These are phyloP conservation scores for Dacryopinax primogenitus DNA, from an alignment of 768 basidiomycete species.

Conservation along the genomic window DNA sequence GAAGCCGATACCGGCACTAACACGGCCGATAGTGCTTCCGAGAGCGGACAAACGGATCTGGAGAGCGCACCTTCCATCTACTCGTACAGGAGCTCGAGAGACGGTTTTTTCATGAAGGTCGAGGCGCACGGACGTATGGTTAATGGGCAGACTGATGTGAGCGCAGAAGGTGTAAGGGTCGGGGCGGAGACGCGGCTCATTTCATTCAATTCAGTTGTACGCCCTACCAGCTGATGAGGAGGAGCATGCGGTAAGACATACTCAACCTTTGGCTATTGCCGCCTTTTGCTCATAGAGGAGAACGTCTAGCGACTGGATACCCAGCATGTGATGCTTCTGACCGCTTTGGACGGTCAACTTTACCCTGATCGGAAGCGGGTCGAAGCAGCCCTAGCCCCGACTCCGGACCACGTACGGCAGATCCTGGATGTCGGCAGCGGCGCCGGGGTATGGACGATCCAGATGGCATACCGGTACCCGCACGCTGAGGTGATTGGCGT, in stretches of 20 bases:
- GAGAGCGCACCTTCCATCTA: conserved; percentile 8
- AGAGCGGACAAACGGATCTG: conserved; percentile 6
- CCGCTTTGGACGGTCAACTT: background rate
- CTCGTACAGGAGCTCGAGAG: conserved; percentile 8
- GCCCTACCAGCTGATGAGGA: conserved; percentile 2
- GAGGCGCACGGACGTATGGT: conserved; percentile 3
- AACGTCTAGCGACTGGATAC: background rate
- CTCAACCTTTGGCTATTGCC: background rate
- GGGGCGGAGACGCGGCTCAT: background rate
- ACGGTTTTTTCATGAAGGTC: conserved; percentile 7
- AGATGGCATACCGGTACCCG: conserved; percentile 15
- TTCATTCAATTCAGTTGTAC: background rate
- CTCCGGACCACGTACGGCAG: background rate
- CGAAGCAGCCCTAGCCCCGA: conserved; percentile 12
- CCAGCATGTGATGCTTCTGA: conserved; percentile 1
- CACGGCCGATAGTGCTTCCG: conserved; percentile 6
- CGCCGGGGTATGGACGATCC: conserved; percentile 14
- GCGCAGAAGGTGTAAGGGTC: background rate
- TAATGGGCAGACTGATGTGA: conserved; percentile 1
- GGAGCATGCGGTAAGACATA: conserved; percentile 2
- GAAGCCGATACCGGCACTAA: conserved; percentile 4
- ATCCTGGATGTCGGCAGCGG: conserved; percentile 16
- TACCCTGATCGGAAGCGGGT: conserved; percentile 13
- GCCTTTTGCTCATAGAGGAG: background rate
- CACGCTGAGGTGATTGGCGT: conserved; percentile 16